These are phyloP conservation scores for Populus hybrid DNA, from an alignment of 441 rosid genomes.

Conservation along the genomic window DNA sequence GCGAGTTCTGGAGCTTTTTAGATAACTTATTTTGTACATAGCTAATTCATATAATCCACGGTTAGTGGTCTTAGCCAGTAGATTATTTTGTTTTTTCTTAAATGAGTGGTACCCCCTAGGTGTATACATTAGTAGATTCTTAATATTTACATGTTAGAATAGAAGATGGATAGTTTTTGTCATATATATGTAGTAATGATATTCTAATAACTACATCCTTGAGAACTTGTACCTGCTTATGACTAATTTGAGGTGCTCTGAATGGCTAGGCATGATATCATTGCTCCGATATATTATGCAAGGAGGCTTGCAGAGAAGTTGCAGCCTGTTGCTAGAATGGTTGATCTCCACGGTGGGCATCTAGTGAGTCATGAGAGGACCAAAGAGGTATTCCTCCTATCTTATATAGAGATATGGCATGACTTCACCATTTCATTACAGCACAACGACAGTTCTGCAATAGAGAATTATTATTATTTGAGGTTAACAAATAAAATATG, in stretches of 20 bases:
- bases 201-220: not conserved
- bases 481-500: not conserved
- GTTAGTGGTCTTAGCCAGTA: not conserved
- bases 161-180: not conserved
- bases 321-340: constrained; percentile 81
- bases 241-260: constrained; percentile 11
- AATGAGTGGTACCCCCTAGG: not conserved
- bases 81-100: not conserved
- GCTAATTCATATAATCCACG: not conserved
- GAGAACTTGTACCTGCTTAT: constrained; percentile 9
- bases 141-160: not conserved
- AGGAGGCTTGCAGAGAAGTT: constrained; percentile 80
- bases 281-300: constrained; percentile 85
- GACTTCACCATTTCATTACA: not conserved
- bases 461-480: not conserved
- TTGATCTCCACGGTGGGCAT: constrained; percentile 97
- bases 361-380: constrained; percentile 92
- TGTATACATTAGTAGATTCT: not conserved
- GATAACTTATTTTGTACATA: not conserved
- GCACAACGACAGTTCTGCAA: not conserved
- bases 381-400: constrained; percentile 67
- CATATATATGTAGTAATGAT: not conserved
- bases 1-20: not conserved
- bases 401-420: not conserved
- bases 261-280: constrained; percentile 70